These are phyloP conservation scores for Lachnellula occidentalis DNA, from an alignment of 2,329 filamentous ascomycete species.

Conservation along the genomic window DNA sequence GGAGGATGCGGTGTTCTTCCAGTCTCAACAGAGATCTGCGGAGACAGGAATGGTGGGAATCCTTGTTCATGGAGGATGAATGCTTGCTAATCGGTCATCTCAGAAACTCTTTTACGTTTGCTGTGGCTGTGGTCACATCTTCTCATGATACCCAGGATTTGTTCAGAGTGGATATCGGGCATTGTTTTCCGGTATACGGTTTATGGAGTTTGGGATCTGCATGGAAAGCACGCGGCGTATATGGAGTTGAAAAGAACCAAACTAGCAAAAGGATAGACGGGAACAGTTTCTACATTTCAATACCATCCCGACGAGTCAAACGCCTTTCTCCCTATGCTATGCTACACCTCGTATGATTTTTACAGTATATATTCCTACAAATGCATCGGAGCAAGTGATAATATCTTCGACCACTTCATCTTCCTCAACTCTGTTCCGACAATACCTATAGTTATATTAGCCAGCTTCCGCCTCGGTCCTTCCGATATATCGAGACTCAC, in stretches of 20 bases:
- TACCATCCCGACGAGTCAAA: constrained; percentile 14
- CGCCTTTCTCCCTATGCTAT: constrained; percentile 25
- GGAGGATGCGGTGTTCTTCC: constrained; percentile 94
- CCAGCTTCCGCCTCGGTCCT: not conserved
- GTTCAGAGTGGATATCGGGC: constrained; percentile 1
- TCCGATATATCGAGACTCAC: constrained; percentile 34
- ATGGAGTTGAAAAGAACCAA: constrained; percentile 1
- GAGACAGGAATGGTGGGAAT: constrained; percentile 93
- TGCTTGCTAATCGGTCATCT: constrained; percentile 21
- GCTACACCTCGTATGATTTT: constrained; percentile 17
- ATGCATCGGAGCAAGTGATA: constrained; percentile 87
- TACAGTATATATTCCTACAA: constrained; percentile 42
- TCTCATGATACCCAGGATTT: constrained; percentile 41
- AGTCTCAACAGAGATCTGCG: constrained; percentile 93
- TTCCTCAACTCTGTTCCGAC: constrained; percentile 85
- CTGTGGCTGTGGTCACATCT: constrained; percentile 88
- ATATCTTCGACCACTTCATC: constrained; percentile 97
- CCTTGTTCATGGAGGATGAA: not conserved
- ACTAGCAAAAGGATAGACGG: not conserved
- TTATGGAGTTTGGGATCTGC: constrained; percentile 2
- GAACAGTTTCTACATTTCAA: constrained; percentile 15
- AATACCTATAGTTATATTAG: constrained; percentile 50
- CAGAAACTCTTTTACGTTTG: constrained; percentile 94
- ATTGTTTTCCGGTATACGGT: not conserved
- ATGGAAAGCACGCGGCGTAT: not conserved